Percentiles rank a stretch among this genome's conserved stretches.
Evolutionary conservation across 1,284 basidiomycete genomes (phyloP).

Genomic region (Albatrellus sp.): DNA sequence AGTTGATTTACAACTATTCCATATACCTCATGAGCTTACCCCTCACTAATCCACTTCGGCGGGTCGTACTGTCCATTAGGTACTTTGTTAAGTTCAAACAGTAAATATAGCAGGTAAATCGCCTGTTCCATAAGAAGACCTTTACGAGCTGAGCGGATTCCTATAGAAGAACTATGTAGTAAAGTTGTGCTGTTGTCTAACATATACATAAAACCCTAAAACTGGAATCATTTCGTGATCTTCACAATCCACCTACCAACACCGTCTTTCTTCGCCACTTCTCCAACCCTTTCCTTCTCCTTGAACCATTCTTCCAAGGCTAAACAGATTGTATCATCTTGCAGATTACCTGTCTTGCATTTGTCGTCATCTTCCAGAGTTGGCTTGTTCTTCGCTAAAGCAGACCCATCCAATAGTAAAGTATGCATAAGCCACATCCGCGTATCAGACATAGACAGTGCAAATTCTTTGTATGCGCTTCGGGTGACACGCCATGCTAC

Average conservation of each 20-base stretch:
- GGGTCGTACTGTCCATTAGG: no score
- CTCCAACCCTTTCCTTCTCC: slow-evolving; percentile 19
- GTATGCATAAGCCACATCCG: slow-evolving; percentile 39
- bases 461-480: slow-evolving; percentile 49
- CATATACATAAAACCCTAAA: no score
- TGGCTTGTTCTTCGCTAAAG: slow-evolving; percentile 14
- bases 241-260: slow-evolving; percentile 41
- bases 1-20: slow-evolving; percentile 88
- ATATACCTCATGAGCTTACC: no score
- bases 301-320: slow-evolving; percentile 39
- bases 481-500: slow-evolving; percentile 49
- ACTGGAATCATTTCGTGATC: slow-evolving; percentile 4
- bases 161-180: not conserved
- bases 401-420: slow-evolving; percentile 18
- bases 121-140: not conserved
- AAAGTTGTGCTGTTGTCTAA: no score
- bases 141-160: not conserved
- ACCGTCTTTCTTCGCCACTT: slow-evolving; percentile 32
- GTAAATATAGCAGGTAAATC: no score
- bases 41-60: no score
- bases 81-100: not conserved
- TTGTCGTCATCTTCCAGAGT: slow-evolving; percentile 1
- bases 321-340: not conserved
- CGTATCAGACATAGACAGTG: slow-evolving; percentile 21
- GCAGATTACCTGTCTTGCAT: no score